These are phyloP conservation scores for Rhipidocladum racemiflorum DNA, from an alignment of 176 grass and related monocot genomes.

Conservation along the genomic window DNA sequence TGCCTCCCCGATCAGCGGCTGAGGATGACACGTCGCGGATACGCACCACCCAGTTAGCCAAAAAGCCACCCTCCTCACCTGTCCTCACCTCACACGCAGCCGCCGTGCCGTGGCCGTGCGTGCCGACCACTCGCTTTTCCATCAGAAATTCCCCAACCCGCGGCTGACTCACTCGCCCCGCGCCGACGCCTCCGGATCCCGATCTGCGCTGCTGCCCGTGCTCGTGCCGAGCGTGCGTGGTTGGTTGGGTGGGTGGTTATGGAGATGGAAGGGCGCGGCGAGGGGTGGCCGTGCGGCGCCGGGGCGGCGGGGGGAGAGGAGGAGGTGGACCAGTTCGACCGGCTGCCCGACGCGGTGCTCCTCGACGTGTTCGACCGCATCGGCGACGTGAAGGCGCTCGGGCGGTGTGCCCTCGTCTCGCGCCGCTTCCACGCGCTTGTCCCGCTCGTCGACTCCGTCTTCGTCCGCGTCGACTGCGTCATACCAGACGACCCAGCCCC, in stretches of 20 bases:
- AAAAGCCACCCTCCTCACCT: not conserved
- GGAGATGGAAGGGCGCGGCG: not conserved
- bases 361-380: slow-evolving; percentile 75
- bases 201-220: slow-evolving; percentile 19
- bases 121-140: slow-evolving; percentile 32
- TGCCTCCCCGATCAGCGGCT: not conserved
- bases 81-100: not conserved
- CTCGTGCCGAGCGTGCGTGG: not conserved
- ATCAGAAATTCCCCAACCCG: not conserved
- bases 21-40: slow-evolving; percentile 34
- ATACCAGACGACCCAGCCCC: slow-evolving; percentile 57
- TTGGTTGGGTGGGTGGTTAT: not conserved
- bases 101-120: slow-evolving; percentile 13
- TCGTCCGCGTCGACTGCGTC: slow-evolving; percentile 89
- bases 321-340: slow-evolving; percentile 74
- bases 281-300: not conserved
- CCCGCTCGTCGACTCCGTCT: slow-evolving; percentile 80
- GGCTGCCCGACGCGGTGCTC: slow-evolving; percentile 73
- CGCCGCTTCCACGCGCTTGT: slow-evolving; percentile 74
- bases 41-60: not conserved
- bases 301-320: not conserved
- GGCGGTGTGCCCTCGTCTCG: slow-evolving; percentile 70
- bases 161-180: not conserved
- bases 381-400: slow-evolving; percentile 86
- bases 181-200: slow-evolving; percentile 30